Conservation (phyloP, 2,329 filamentous ascomycete genomes). For the Mycogone perniciosa region DNA sequence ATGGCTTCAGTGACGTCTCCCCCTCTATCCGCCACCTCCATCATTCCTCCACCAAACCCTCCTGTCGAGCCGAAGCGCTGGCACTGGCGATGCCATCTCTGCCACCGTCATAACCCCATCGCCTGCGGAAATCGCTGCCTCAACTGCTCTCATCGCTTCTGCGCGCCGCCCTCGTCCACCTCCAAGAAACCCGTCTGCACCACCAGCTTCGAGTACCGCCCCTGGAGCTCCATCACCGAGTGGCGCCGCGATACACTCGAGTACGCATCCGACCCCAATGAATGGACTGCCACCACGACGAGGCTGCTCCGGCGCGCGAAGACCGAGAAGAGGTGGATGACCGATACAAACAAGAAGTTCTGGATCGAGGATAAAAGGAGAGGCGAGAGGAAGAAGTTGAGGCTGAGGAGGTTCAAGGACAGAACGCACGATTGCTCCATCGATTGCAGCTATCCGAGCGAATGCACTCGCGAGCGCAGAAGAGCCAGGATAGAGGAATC, state of each 20-base stretch:
- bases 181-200: background rate
- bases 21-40: background rate
- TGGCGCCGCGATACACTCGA: slow-evolving; percentile 21
- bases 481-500: background rate
- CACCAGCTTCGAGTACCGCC: background rate
- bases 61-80: background rate
- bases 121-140: background rate
- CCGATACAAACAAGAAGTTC: background rate
- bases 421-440: slow-evolving; percentile 15
- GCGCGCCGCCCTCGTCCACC: background rate
- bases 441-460: slow-evolving; percentile 21
- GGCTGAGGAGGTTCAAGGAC: slow-evolving; percentile 7
- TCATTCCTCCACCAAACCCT: background rate
- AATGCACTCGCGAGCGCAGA: slow-evolving; percentile 16
- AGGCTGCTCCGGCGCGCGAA: slow-evolving; percentile 3
- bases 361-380: background rate
- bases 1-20: background rate
- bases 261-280: background rate
- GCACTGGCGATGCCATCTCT: slow-evolving; percentile 2
- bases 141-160: background rate
- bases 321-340: background rate
- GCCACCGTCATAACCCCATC: background rate
- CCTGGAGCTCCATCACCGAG: slow-evolving; percentile 24
- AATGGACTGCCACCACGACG: slow-evolving; percentile 8
- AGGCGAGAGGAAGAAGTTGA: background rate